Base-by-base conservation (phyloP, 371 early-diverging fungal genomes). In the Rhizopus sp. region DNA sequence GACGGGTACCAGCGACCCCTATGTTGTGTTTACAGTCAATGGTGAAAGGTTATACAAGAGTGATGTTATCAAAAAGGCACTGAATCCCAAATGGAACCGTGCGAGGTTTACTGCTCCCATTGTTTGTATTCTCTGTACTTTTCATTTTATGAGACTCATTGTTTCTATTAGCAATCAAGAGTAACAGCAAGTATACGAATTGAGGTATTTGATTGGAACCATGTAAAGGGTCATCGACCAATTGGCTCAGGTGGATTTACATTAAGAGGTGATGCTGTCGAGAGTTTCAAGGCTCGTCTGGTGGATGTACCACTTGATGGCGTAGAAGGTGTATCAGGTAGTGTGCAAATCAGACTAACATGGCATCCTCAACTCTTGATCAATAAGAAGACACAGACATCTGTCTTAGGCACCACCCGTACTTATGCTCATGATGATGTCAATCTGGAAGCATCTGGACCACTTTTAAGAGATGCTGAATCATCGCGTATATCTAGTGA, bases 161-260 rank as follows among this genome's bases (percentile, higher is more conserved):
- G 8, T 9, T 52, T n/a, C 33, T 52, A 40, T 30, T 60, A 85
- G 84, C 55, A 65, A 48, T 85, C 85, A 32, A 77, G 85, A 52
- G 78, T 71, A 4, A 77, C 76, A 9, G 80, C 88, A 1, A 76
- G 82, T 59, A 78, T 92, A 63, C 68, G 81, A 29, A 73, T 88
- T 34, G 93, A 93, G 61, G 83, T 90, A n/a, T 91, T 85, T 69
- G 93, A 93, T 70, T 92, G 91, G 91, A 92, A 93, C 64, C 85
- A 87, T 66, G 65, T 93, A 12, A 67, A 74, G 44, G 70, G 78
- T 9, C 78, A 82, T 68, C 76, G 77, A 37, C 59, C 59, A 2
- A 62, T 66, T 45, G 78, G 79, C 0, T 78, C 79, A 7, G 73
- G 75, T 16, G 77, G 75, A 33, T 70, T 80, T 4, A 66, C 80